These are phyloP conservation scores for Penicillium sp. DNA, from an alignment of 2,329 filamentous ascomycete genomes.

Conservation along the genomic window DNA sequence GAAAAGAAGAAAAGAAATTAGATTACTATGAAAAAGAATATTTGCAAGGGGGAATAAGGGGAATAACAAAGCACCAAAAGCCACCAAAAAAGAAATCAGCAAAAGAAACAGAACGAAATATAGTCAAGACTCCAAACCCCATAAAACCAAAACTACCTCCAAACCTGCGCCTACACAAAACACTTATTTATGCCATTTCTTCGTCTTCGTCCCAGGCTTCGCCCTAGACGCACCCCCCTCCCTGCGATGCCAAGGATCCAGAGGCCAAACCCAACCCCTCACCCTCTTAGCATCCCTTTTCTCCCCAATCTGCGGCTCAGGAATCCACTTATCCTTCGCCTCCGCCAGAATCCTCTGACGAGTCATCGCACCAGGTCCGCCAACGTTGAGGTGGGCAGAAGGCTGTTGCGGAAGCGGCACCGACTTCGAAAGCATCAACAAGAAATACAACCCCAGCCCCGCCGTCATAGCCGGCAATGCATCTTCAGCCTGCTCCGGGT, in stretches of 20 bases:
- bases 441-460: slow-evolving; percentile 61
- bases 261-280: slow-evolving; percentile 62
- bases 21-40: slow-evolving; percentile 10
- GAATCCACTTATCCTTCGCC: slow-evolving; percentile 62
- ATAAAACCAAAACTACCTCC: not conserved
- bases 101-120: not conserved
- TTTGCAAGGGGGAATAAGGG: slow-evolving; percentile 3
- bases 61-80: slow-evolving; percentile 4
- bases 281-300: slow-evolving; percentile 60
- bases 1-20: slow-evolving; percentile 9
- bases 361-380: slow-evolving; percentile 57
- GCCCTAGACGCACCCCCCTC: slow-evolving; percentile 46
- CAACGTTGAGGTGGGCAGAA: slow-evolving; percentile 61
- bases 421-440: slow-evolving; percentile 65
- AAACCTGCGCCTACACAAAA: not conserved
- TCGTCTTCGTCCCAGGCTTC: slow-evolving; percentile 28
- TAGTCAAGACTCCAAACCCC: not conserved
- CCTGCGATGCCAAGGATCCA: slow-evolving; percentile 59
- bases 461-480: slow-evolving; percentile 51
- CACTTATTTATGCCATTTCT: slow-evolving; percentile 40
- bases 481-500: slow-evolving; percentile 9
- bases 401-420: slow-evolving; percentile 58
- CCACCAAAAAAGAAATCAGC: not conserved
- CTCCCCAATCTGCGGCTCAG: slow-evolving; percentile 60
- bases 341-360: slow-evolving; percentile 55